A percentile compares a stretch with the other conserved stretches of the same genome.
Conservation (phyloP, 768 basidiomycete genomes). For the Rhodosporidiobolus odoratus region DNA sequence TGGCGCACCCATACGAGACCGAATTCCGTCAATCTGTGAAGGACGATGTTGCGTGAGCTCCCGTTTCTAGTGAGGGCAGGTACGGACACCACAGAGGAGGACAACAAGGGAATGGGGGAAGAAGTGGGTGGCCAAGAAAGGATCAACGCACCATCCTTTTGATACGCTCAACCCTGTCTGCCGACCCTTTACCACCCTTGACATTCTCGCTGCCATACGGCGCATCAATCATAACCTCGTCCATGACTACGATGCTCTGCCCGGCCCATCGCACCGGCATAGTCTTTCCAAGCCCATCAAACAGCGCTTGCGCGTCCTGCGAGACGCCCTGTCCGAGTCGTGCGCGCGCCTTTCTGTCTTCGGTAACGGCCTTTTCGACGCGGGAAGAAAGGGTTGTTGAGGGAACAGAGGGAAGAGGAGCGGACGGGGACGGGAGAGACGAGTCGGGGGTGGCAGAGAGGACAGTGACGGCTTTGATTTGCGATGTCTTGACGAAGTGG, state of each 20-base stretch:
- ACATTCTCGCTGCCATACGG: slow-evolving; percentile 23
- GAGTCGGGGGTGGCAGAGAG: slow-evolving; percentile 12
- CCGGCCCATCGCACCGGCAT: slow-evolving; percentile 36
- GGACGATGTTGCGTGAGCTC: neutral
- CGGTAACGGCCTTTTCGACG: slow-evolving; percentile 6
- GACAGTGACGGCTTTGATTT: slow-evolving; percentile 20
- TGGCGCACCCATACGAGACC: neutral
- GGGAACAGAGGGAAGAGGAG: neutral
- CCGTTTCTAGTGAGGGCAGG: neutral
- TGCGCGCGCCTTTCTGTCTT: neutral
- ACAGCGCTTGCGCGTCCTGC: slow-evolving; percentile 29
- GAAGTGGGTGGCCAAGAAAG: neutral
- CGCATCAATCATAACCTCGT: slow-evolving; percentile 38
- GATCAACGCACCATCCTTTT: slow-evolving; percentile 15
- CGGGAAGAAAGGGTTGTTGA: neutral
- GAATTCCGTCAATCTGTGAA: slow-evolving; percentile 2
- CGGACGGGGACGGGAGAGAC: slow-evolving; percentile 6
- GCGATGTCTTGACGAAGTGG: slow-evolving; percentile 27
- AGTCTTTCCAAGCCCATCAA: slow-evolving; percentile 34
- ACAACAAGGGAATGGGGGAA: neutral
- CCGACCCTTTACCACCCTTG: slow-evolving; percentile 23
- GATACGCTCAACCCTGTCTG: slow-evolving; percentile 25
- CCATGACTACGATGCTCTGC: slow-evolving; percentile 35
- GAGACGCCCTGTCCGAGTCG: slow-evolving; percentile 16
- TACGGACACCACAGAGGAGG: too few relatives aligned